Base-by-base conservation (phyloP, 805 yeast species). In the Yamadazyma nakazawae region DNA sequence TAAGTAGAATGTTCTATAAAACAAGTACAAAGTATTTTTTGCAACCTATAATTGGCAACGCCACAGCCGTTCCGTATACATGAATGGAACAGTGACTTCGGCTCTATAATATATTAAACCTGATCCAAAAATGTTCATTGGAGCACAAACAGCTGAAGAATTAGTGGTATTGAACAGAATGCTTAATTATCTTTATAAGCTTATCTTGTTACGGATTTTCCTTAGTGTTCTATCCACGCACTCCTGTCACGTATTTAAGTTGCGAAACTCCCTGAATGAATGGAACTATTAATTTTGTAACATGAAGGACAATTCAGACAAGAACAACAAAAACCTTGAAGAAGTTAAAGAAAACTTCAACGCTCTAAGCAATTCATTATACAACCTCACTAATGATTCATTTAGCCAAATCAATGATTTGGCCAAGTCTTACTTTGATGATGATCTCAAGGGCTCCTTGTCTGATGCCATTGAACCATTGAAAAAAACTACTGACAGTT, bases 291-390 rank as follows among this genome's bases (percentile, higher is more conserved):
- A 12, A 32, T n/a, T 31, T 12, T 32, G n/a, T 8, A 42, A 19
- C 25, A 46, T 46, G 31, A 35, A 48, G 9, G 56, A 58, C 45
- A 53, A 56, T 19, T 26, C 32, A 7, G 63, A 62, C 13, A 48
- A 60, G 39, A 66, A 63, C 36, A 56, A 60, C 41, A 51, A 53
- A 16, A 52, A 52, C 25, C 54, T 67, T 32, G 59, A 63, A 31
- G 62, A 59, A 18, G 43, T 64, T 30, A 61, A 63, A 38, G 51
- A 53, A 28, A 54, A 54, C 30, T 46, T 67, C n/a, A 56, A 61
- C 12, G 55, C 58, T 7, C 49, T 64, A 16, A 56, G 71, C 16
- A 59, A 57, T 31, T 54, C 62, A 12, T 30, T 68, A 6, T 57
- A 58, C 42, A 56, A 60, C 36, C 45, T 56, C 25, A 60, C 68